phyloP scores from a whole-genome alignment of 2,329 filamentous ascomycete genomes.

The Fusarium sp. region DNA sequence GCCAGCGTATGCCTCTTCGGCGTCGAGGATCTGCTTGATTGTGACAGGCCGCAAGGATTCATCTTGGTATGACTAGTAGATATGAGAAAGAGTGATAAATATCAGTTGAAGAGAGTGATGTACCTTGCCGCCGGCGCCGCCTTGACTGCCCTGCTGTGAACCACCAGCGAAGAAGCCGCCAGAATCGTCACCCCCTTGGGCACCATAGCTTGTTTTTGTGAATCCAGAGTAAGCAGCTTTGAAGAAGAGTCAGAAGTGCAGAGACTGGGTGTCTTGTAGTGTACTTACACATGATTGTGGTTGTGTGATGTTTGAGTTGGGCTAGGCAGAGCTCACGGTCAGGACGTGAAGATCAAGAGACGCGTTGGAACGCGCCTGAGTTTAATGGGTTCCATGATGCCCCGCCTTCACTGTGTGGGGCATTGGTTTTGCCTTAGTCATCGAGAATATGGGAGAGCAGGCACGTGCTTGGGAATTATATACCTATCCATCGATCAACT shows the following conservation, averaged over 20 bases:
- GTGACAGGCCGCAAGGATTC: conserved; percentile 93
- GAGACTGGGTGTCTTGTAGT: not conserved
- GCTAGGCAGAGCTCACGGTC: conserved; percentile 20
- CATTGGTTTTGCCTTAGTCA: conserved; percentile 31
- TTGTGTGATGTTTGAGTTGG: conserved; percentile 27
- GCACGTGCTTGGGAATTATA: conserved; percentile 8
- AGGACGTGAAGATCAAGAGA: conserved; percentile 34
- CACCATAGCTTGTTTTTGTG: conserved; percentile 57
- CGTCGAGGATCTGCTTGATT: conserved; percentile 91
- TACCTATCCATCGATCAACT: not conserved
- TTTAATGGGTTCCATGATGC: conserved; percentile 41
- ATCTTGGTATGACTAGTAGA: conserved; percentile 68
- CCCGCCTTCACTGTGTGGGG: conserved; percentile 32
- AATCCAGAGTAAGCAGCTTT: conserved; percentile 61
- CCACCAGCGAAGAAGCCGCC: conserved; percentile 69
- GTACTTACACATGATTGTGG: conserved; percentile 48
- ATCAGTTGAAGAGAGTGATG: not conserved
- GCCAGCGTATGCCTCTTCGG: conserved; percentile 74
- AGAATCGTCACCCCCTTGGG: conserved; percentile 65
- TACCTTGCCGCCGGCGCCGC: conserved; percentile 54
- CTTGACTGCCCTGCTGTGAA: conserved; percentile 67
- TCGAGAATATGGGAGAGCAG: not conserved
- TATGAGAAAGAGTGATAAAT: conserved; percentile 7
- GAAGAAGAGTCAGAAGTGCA: conserved; percentile 2
- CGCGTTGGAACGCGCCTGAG: conserved; percentile 46